Conservation (phyloP, 257 asterid genomes). For the Gynochthodes officinalis region DNA sequence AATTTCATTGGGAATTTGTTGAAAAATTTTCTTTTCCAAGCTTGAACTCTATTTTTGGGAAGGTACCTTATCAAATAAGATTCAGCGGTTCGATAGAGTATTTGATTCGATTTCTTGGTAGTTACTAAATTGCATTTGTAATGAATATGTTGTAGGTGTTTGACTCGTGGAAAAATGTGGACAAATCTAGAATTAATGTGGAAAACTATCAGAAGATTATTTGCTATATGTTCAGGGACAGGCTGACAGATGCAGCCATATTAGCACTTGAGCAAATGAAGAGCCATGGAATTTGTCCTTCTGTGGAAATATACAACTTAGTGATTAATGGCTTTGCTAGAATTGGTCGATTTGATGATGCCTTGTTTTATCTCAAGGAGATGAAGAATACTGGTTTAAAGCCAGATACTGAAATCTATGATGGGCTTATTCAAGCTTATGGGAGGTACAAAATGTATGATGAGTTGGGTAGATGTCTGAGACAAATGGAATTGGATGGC, state of each 20-base stretch:
- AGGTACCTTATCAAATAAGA: too few relatives aligned
- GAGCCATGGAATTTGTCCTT: slow-evolving; percentile 17
- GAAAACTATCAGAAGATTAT: slow-evolving; percentile 27
- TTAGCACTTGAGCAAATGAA: slow-evolving; percentile 21
- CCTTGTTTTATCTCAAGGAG: slow-evolving; percentile 23
- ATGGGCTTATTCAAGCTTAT: slow-evolving; percentile 33
- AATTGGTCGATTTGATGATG: slow-evolving; percentile 22
- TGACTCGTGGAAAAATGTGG: slow-evolving; percentile 26
- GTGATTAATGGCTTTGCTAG: slow-evolving; percentile 21
- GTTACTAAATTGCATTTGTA: not conserved
- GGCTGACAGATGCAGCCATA: slow-evolving; percentile 24
- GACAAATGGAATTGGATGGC: slow-evolving; percentile 27
- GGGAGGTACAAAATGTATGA: slow-evolving; percentile 28
- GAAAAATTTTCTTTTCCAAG: not conserved
- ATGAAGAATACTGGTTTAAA: slow-evolving; percentile 23
- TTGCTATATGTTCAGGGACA: slow-evolving; percentile 21
- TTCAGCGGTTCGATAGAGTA: not conserved
- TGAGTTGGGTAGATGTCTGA: slow-evolving; percentile 26
- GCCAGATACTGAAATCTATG: slow-evolving; percentile 27
- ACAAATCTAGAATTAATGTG: slow-evolving; percentile 22
- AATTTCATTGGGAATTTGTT: not conserved
- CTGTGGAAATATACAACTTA: slow-evolving; percentile 10
- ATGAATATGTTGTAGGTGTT: slow-evolving; percentile 18
- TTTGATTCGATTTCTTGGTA: not conserved
- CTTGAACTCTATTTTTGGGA: not conserved